Evolutionary conservation across 768 basidiomycete genomes (phyloP).

Genomic region (Kwoniella dejecticola): DNA sequence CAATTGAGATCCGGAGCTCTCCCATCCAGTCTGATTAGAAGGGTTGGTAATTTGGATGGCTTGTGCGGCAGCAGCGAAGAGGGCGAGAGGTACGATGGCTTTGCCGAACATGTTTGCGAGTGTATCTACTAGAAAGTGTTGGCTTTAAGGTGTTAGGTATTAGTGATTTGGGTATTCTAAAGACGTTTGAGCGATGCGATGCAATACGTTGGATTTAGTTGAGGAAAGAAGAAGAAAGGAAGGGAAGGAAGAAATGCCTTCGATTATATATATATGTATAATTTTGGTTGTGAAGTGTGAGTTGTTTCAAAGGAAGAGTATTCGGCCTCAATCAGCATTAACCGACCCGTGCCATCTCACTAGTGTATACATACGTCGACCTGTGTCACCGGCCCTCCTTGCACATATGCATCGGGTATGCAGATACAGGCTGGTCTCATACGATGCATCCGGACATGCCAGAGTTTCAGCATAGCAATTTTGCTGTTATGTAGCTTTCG

Average conservation of each 20-base stretch:
- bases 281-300: not conserved
- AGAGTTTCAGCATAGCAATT: too few relatives aligned
- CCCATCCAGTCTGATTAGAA: slow-evolving; percentile 38
- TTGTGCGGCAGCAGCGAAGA: slow-evolving; percentile 19
- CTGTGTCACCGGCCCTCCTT: too few relatives aligned
- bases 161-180: too few relatives aligned
- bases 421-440: too few relatives aligned
- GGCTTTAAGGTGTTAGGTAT: too few relatives aligned
- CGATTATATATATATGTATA: not conserved
- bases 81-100: slow-evolving; percentile 19
- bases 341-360: not conserved
- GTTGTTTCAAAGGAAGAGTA: too few relatives aligned
- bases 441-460: too few relatives aligned
- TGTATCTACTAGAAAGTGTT: not conserved
- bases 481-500: too few relatives aligned
- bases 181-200: too few relatives aligned
- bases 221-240: not conserved
- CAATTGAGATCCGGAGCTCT: slow-evolving; percentile 26
- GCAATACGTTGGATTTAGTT: not conserved
- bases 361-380: not conserved
- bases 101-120: slow-evolving; percentile 24
- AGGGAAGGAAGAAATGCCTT: not conserved
- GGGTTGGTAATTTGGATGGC: slow-evolving; percentile 41
- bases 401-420: too few relatives aligned
- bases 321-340: too few relatives aligned